These are phyloP conservation scores for Plantago ovata DNA, from an alignment of 257 asterid genomes.

Conservation along the genomic window DNA sequence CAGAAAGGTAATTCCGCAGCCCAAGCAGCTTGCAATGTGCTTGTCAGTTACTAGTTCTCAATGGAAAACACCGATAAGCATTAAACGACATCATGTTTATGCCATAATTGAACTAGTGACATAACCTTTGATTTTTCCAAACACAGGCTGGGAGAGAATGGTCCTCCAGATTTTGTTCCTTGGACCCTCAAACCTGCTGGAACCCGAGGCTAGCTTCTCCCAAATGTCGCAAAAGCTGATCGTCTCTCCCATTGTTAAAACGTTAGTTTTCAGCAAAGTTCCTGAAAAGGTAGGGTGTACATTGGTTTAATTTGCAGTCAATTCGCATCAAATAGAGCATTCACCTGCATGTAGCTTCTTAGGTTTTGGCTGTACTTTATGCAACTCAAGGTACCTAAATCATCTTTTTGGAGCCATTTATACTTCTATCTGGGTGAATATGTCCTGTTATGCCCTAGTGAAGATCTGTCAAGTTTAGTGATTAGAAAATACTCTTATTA, in stretches of 20 bases:
- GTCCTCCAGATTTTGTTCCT: slow-evolving; percentile 96
- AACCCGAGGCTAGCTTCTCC: slow-evolving; percentile 87
- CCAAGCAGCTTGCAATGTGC: slow-evolving; percentile 12
- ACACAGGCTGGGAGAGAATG: slow-evolving; percentile 97
- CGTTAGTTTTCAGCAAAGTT: slow-evolving; percentile 91
- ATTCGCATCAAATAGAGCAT: slow-evolving; percentile 7
- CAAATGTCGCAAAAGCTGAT: slow-evolving; percentile 94
- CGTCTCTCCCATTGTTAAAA: slow-evolving; percentile 92
- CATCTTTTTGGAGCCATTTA: not conserved
- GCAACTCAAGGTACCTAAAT: too few species aligned
- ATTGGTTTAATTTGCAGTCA: not conserved
- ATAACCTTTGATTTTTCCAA: slow-evolving; percentile 1
- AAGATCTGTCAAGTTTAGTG: too few species aligned
- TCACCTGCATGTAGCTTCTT: not conserved
- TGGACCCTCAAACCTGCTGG: slow-evolving; percentile 93
- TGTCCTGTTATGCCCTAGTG: not conserved
- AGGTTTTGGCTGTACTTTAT: not conserved
- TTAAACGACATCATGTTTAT: slow-evolving; percentile 7
- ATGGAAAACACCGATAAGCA: not conserved
- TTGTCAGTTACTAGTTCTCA: not conserved
- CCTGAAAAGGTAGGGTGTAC: slow-evolving; percentile 74
- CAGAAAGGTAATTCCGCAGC: slow-evolving; percentile 56
- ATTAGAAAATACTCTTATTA: not conserved
- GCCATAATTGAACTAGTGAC: slow-evolving; percentile 7
- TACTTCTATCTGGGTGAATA: not conserved